Conservation (phyloP, 768 basidiomycete genomes). For the Leccinum uliginosum region DNA sequence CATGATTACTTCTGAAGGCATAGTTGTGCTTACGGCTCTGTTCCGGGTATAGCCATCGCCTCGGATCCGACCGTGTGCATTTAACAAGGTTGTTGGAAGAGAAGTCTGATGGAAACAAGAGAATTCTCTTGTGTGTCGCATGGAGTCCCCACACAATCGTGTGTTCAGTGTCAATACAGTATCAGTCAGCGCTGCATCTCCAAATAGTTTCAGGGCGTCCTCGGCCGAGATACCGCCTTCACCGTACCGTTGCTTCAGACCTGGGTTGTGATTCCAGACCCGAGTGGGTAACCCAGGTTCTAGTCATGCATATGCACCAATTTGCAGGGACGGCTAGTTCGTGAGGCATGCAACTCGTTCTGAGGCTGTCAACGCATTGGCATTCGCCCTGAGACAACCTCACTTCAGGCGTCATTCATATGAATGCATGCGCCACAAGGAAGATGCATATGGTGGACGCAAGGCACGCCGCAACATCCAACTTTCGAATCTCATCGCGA, state of each 20-base stretch:
- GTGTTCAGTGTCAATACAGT: neutral
- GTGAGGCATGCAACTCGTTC: neutral
- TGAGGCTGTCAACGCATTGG: neutral
- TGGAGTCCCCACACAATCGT: neutral
- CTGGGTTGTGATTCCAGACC: neutral
- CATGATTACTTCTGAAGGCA: neutral
- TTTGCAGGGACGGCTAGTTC: neutral
- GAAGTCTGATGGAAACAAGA: constrained; percentile 1
- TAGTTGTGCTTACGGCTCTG: constrained; percentile 1
- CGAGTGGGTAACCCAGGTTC: neutral
- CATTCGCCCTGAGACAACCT: neutral
- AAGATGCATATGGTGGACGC: neutral
- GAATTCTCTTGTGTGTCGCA: neutral
- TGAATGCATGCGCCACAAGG: neutral
- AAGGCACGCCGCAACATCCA: neutral
- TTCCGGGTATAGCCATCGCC: constrained; percentile 24
- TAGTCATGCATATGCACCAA: neutral
- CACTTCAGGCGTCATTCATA: neutral
- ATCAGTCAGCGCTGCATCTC: neutral
- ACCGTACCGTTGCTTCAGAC: neutral
- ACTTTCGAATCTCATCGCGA: neutral
- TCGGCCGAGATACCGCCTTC: neutral
- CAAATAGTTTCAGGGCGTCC: neutral
- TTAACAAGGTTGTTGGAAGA: constrained; percentile 5
- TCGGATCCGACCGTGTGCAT: constrained; percentile 31